Evolutionary conservation across 2,329 filamentous ascomycete species (phyloP), one percentile per base, ranked within the genome.

Genomic region (Aureobasidium sp.): DNA sequence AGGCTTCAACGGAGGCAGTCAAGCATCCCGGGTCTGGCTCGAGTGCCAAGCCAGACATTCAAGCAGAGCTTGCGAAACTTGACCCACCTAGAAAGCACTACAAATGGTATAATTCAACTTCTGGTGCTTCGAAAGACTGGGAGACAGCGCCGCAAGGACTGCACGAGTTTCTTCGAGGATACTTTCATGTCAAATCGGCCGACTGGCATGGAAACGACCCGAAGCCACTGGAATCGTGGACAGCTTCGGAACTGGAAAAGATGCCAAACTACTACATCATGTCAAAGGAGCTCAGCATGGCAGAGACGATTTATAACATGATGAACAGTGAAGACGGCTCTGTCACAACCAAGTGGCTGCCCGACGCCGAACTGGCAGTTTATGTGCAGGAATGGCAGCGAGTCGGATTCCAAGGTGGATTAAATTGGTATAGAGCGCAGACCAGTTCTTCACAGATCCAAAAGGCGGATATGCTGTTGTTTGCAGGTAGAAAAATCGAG

Each of bases 191-290:
- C 55, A 93, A 93, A 74, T 89, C 87, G 62, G 89, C 86, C 8
- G 84, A 86, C 64, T 91, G 87, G 87, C 71, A 76, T 6, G 55
- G 66, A 20, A 79, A 81, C 6, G 71, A 82, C 1, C 88, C 90
- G 0, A 78, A 80, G 36, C 82, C 87, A 0, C 78, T 92, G 7
- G 69, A 78, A 16, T 79, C 76, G 2, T 91, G 88, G 88, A 83
- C 77, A 2, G 89, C 89, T 0, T 73, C 79, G 16, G 85, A 89
- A 51, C 74, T 93, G 2, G 82, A 82, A 1, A 81, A 85, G 66
- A 84, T 93, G 81, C 90, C 90, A 0, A 81, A 87, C 61, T 92
- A 92, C 79, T 93, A 93, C 77, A 83, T 92, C 70, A 90, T 93
- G 89, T 86, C 83, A 1, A 75, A 84, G 3, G 72, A 85, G 54